Evolutionary conservation across 345 rosid species (phyloP).

Genomic region (rapeseed (Brassica napus)): DNA sequence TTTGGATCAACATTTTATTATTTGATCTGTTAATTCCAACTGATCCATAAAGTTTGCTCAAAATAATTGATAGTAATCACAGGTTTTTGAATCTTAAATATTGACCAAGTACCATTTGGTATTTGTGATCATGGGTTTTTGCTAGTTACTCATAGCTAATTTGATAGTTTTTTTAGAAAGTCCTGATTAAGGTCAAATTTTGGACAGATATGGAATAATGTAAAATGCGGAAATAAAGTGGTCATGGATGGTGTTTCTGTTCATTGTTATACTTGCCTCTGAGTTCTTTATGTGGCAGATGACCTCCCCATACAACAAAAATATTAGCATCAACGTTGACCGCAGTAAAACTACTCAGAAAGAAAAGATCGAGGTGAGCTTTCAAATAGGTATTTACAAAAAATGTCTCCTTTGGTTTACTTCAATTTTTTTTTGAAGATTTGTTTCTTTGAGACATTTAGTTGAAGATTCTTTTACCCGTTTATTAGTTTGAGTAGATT

Average conservation of each 20-base stretch:
- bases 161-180: background rate
- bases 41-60: background rate
- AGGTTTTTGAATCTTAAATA: background rate
- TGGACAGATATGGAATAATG: background rate
- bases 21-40: conserved; percentile 18
- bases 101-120: background rate
- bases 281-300: conserved; percentile 47
- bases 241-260: background rate
- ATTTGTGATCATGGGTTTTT: background rate
- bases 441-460: background rate
- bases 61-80: background rate
- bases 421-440: background rate
- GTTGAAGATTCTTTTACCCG: no score
- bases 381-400: background rate
- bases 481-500: no score
- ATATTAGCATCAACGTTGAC: conserved; percentile 52
- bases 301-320: conserved; percentile 61
- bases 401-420: background rate
- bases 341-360: conserved; percentile 75
- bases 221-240: background rate
- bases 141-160: background rate
- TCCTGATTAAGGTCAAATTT: background rate
- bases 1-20: conserved; percentile 22
- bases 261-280: background rate
- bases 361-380: conserved; percentile 78